Evolutionary conservation across 2,329 filamentous ascomycete species (phyloP).

Genomic region (Pyrenochaeta sp.): DNA sequence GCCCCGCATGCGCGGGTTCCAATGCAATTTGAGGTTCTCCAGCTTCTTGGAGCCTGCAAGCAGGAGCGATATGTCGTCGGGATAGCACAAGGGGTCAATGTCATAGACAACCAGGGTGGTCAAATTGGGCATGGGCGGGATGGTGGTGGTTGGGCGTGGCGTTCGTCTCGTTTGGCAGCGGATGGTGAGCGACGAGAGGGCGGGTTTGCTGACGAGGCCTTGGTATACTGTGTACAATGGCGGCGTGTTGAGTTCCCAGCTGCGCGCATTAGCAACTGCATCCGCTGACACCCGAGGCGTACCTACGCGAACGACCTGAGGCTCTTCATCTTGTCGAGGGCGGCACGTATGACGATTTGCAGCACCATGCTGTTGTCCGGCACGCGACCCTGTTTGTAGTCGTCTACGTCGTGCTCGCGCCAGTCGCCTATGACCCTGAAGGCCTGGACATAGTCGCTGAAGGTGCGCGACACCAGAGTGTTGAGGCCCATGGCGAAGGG

Average conservation of each 20-base stretch:
- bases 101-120: conserved; percentile 63
- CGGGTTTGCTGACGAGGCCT: conserved; percentile 59
- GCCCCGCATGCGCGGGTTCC: conserved; percentile 68
- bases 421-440: conserved; percentile 65
- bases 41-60: conserved; percentile 63
- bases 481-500: conserved; percentile 71
- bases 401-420: conserved; percentile 65
- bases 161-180: conserved; percentile 65
- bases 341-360: conserved; percentile 67
- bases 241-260: conserved; percentile 70
- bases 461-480: conserved; percentile 65
- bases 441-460: conserved; percentile 61
- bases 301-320: conserved; percentile 62
- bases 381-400: conserved; percentile 66
- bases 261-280: conserved; percentile 34
- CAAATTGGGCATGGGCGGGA: conserved; percentile 66
- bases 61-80: conserved; percentile 68
- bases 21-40: conserved; percentile 65
- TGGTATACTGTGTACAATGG: conserved; percentile 67
- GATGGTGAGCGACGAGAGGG: conserved; percentile 63
- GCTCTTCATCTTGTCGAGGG: conserved; percentile 66
- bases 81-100: conserved; percentile 71
- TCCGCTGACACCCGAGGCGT: no score
- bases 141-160: conserved; percentile 64
- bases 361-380: conserved; percentile 72